phyloP scores from a whole-genome alignment of 768 basidiomycete genomes.

The Boletus huronensis region DNA sequence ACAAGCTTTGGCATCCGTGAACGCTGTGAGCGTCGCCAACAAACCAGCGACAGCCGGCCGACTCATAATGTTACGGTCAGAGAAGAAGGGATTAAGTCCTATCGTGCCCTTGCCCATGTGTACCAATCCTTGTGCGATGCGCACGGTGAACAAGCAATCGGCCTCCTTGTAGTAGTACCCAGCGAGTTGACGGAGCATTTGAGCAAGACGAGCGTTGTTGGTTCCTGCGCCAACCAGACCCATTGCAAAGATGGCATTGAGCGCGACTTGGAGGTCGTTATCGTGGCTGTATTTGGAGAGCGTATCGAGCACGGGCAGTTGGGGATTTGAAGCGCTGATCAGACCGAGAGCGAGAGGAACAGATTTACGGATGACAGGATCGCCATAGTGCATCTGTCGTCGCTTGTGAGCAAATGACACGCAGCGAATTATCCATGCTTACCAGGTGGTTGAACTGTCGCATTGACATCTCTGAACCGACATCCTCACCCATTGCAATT shows the following conservation, averaged over 20 bases:
- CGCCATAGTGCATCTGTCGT: constrained; percentile 96
- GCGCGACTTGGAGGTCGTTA: constrained; percentile 93
- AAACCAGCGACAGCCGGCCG: constrained; percentile 87
- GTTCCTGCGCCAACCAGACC: constrained; percentile 96
- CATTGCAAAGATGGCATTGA: constrained; percentile 98
- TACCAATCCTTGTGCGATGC: constrained; percentile 93
- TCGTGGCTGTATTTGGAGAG: constrained; percentile 99
- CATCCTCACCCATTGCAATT: constrained; percentile 97
- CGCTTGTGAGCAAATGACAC: constrained; percentile 12
- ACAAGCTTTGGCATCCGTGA: constrained; percentile 94
- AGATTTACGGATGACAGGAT: constrained; percentile 85
- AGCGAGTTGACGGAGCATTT: constrained; percentile 95
- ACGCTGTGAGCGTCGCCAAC: constrained; percentile 82
- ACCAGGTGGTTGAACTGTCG: constrained; percentile 97
- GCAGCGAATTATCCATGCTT: constrained; percentile 24
- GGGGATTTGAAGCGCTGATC: constrained; percentile 93
- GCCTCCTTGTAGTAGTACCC: constrained; percentile 99
- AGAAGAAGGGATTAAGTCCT: constrained; percentile 95
- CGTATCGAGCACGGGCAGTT: constrained; percentile 90
- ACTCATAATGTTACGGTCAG: constrained; percentile 86
- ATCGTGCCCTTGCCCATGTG: constrained; percentile 99
- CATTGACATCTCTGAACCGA: constrained; percentile 97
- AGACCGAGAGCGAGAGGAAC: constrained; percentile 95
- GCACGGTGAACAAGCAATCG: constrained; percentile 93
- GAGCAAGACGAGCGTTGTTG: constrained; percentile 96